Conservation (phyloP, 164 flowering plant species). For the Magnolia officinalis region DNA sequence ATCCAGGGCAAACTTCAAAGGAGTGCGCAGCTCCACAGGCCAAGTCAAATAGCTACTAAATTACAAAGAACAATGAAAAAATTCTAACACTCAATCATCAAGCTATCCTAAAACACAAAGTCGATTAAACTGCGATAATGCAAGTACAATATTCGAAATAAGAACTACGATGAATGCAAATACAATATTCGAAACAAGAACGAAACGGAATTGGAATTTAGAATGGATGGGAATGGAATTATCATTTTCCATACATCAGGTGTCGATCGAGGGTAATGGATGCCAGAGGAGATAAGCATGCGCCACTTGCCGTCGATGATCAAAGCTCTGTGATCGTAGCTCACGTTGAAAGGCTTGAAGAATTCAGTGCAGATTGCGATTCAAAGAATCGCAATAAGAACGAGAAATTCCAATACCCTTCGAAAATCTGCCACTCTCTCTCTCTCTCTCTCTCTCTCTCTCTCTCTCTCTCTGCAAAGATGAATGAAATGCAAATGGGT, state of each 20-base stretch:
- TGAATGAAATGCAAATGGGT: too few relatives aligned
- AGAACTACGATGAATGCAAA: too few relatives aligned
- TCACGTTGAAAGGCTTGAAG: slow-evolving; percentile 86
- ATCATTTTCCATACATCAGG: slow-evolving; percentile 46
- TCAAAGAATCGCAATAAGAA: slow-evolving; percentile 5
- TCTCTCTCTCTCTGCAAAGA: too few relatives aligned
- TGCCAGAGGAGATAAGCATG: slow-evolving; percentile 83
- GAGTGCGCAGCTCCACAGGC: too few relatives aligned
- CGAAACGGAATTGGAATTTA: not conserved
- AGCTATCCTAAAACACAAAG: too few relatives aligned
- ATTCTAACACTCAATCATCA: too few relatives aligned
- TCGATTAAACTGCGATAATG: too few relatives aligned
- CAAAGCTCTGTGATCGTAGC: slow-evolving; percentile 82
- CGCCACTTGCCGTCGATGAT: slow-evolving; percentile 75
- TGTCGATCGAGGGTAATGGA: slow-evolving; percentile 93
- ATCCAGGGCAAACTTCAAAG: too few relatives aligned
- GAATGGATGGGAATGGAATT: not conserved
- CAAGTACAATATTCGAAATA: too few relatives aligned
- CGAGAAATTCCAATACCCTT: not conserved
- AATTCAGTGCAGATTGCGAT: slow-evolving; percentile 16
- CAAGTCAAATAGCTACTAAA: too few relatives aligned
- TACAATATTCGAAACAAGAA: too few relatives aligned
- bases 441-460: not conserved
- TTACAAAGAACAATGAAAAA: too few relatives aligned
- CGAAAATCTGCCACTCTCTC: slow-evolving; percentile 12